phyloP scores from a whole-genome alignment of 2,329 filamentous ascomycete species.

The Mariannaea elegans region DNA sequence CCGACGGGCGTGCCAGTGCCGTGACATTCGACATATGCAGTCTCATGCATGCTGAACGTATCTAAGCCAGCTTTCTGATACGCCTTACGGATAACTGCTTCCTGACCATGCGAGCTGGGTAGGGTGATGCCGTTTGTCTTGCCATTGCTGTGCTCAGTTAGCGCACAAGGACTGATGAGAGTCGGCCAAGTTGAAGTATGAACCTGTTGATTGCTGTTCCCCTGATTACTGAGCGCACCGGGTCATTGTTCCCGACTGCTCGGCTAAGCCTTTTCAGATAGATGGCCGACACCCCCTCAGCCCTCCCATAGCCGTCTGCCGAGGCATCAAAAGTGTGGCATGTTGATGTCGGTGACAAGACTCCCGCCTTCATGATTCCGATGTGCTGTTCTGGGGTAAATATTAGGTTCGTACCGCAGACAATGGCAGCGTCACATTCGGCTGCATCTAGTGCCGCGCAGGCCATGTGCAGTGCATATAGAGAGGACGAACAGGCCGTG shows the following conservation, averaged over 20 bases:
- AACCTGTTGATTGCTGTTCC: no score
- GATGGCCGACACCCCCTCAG: slow-evolving; percentile 43
- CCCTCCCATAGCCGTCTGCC: slow-evolving; percentile 47
- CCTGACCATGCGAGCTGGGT: slow-evolving; percentile 34
- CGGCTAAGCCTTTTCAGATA: slow-evolving; percentile 44
- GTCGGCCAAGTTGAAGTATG: no score
- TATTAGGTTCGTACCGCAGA: slow-evolving; percentile 48
- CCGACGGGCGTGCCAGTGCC: slow-evolving; percentile 51
- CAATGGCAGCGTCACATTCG: slow-evolving; percentile 46
- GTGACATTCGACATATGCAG: slow-evolving; percentile 32
- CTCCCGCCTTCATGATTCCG: slow-evolving; percentile 26
- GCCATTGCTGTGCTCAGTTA: slow-evolving; percentile 26
- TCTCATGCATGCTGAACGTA: slow-evolving; percentile 23
- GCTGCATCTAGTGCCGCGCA: slow-evolving; percentile 39
- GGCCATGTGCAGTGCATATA: slow-evolving; percentile 38
- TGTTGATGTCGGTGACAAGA: slow-evolving; percentile 29
- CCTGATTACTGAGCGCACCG: slow-evolving; percentile 37
- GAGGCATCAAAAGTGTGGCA: slow-evolving; percentile 46
- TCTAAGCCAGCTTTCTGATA: slow-evolving; percentile 27
- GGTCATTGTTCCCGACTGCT: slow-evolving; percentile 39
- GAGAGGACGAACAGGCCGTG: slow-evolving; percentile 49
- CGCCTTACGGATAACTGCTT: slow-evolving; percentile 22
- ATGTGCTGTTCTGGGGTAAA: slow-evolving; percentile 36
- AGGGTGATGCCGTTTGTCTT: slow-evolving; percentile 31
- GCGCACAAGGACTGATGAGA: slow-evolving; percentile 24